Base-by-base conservation (phyloP, 768 basidiomycete species). In the Russula sp. region DNA sequence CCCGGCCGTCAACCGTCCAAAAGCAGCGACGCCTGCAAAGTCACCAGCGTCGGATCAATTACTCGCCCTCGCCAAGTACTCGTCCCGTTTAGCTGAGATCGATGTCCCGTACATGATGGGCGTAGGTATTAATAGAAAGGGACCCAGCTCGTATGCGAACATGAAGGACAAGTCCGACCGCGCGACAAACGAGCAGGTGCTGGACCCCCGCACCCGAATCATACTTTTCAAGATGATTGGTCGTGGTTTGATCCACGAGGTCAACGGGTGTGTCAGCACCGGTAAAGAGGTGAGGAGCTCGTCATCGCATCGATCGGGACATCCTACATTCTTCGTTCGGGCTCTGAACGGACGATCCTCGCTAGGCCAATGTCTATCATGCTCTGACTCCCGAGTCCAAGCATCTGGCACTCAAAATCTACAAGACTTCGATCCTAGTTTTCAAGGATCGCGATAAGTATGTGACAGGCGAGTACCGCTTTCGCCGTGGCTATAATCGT, bases 361-460 rank as follows among this genome's bases (percentile, higher is more conserved):
- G 11, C 30, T 69, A 96, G 94, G 96, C 96, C 10, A 98, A 98
- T 70, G 97, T 99, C 14, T 99, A 99, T 73, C 94, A 98, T 72
- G 94, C 94, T 1, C 72, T 90, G 40, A 79, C 82, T 0, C 79
- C 83, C 0, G 75, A 76, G 4, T 73, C 72, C 5, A 67, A 70
- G 24, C 92, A 96, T 71, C 79, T 97, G 49, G 97, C 97, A 0
- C 83, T 98, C 64, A 99, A 99, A 75, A 94, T 99, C 64, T 99
- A 95, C 80, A 97, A 98, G 74, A 99, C 97, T 1, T 97, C 94
- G 28, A 98, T 99, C 67, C 85, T 99, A 10, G 81, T 94, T 10
- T 99, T 99, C 81, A 96, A 98, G 75, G 93, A 98, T 69, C 86
- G 97, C n/a, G 92, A 95, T 71, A 89, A 90, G 63, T 99, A 99